Evolutionary conservation across 495 filamentous ascomycete genomes (phyloP).

Genomic region (Viridothelium virens): DNA sequence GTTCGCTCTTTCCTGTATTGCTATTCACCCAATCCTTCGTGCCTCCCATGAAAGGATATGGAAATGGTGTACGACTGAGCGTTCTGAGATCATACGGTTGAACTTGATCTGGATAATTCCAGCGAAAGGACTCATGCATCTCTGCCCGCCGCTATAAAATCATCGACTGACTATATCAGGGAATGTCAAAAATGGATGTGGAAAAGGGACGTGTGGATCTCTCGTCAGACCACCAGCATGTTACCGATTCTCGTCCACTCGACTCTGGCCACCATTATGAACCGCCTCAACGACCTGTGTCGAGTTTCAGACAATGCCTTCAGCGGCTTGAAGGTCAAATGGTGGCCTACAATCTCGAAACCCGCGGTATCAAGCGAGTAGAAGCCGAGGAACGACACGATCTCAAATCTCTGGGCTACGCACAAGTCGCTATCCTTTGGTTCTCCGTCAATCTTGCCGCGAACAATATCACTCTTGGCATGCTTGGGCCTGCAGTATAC

Average conservation of each 20-base stretch:
- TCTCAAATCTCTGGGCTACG: constrained; percentile 50
- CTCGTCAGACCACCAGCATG: constrained; percentile 3
- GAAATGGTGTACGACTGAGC: constrained; percentile 34
- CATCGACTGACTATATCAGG: constrained; percentile 18
- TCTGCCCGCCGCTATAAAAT: constrained; percentile 18
- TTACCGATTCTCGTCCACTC: constrained; percentile 20
- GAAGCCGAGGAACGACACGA: constrained; percentile 53
- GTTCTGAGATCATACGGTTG: constrained; percentile 91
- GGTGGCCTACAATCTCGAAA: constrained; percentile 47
- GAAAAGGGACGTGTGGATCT: constrained; percentile 5
- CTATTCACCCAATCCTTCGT: constrained; percentile 24
- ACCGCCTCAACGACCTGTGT: constrained; percentile 1
- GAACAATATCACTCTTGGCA: constrained; percentile 68
- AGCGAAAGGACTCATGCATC: constrained; percentile 92
- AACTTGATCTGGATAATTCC: constrained; percentile 99
- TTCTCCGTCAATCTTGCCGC: constrained; percentile 67
- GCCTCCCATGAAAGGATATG: constrained; percentile 18
- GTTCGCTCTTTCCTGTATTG: constrained; percentile 42
- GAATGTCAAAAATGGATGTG: constrained; percentile 17
- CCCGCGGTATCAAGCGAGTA: constrained; percentile 61
- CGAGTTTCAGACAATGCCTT: constrained; percentile 15
- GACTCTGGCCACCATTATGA: constrained; percentile 8
- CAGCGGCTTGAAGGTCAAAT: constrained; percentile 29
- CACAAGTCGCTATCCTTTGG: constrained; percentile 63
- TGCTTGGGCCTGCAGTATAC: constrained; percentile 65